Evolutionary conservation across 441 rosid genomes (phyloP), one percentile per base, ranked within the genome.

Genomic region (Biscutella auriculata): DNA sequence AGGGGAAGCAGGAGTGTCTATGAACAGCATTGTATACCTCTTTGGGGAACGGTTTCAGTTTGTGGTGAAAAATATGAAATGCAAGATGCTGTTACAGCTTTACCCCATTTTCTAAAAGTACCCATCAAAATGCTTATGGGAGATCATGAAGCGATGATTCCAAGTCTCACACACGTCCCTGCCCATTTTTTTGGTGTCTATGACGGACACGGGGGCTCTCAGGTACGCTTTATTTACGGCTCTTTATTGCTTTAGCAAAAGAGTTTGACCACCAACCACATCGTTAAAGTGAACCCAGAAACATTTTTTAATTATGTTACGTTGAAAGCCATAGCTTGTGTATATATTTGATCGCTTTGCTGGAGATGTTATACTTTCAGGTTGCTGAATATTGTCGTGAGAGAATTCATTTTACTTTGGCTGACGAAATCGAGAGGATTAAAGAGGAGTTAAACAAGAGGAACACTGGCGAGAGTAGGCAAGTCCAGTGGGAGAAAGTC

Each of bases 151-250:
- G 87, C 88, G 59, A 65, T 79, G 73, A 82, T 60, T 62, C 80
- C 82, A 51, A 75, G 73, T 75, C 82, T 83, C 69, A 72, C 82
- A 29, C 73, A 78, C 64, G 76, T 84, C 63, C 83, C 81, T 8
- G 70, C 83, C 58, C 97, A 90, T 71, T 87, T 86, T 68, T 84
- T 76, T 8, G 97, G 95, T 50, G 97, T 89, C 52, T 89, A 87
- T 63, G 97, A 89, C 73, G 97, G 97, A 60, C 97, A 89, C 65
- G 97, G 97, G 53, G 97, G 97, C 10, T 76, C 80, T 32, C 91
- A 89, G 97, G 97, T 89, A 76, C 25, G 57, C 32, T 62, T 49
- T 66, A 34, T 36, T 45, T 57, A 26, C 47, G 33, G 4, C 33
- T 39, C 35, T 2, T 35, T 63, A 48, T n/a, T n/a, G n/a, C n/a